Evolutionary conservation across 768 basidiomycete species (phyloP).

Genomic region (Nevesoporus exiguus): DNA sequence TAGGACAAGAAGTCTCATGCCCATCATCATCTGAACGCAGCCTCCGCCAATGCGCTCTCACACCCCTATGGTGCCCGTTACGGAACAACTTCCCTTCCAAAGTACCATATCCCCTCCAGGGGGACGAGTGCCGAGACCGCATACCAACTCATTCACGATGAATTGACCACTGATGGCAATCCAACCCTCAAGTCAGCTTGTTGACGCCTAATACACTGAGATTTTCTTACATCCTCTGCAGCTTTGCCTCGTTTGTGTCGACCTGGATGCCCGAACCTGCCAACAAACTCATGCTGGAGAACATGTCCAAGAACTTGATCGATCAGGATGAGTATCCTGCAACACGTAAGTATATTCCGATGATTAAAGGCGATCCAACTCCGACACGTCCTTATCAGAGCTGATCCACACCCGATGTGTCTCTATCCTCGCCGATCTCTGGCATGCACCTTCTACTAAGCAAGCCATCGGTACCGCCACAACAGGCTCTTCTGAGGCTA

Average conservation of each 20-base stretch:
- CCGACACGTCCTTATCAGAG: slow-evolving; percentile 22
- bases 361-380: not conserved
- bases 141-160: slow-evolving; percentile 64
- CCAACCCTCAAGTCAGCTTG: slow-evolving; percentile 47
- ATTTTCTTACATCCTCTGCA: slow-evolving; percentile 9
- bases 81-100: slow-evolving; percentile 65
- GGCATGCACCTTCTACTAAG: slow-evolving; percentile 56
- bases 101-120: slow-evolving; percentile 60
- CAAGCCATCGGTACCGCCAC: slow-evolving; percentile 67
- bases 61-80: slow-evolving; percentile 63
- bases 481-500: slow-evolving; percentile 68
- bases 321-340: slow-evolving; percentile 70
- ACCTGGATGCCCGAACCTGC: slow-evolving; percentile 59
- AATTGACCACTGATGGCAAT: slow-evolving; percentile 52
- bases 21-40: slow-evolving; percentile 35
- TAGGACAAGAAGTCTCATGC: slow-evolving; percentile 45
- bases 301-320: slow-evolving; percentile 64
- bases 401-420: slow-evolving; percentile 45
- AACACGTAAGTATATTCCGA: slow-evolving; percentile 35
- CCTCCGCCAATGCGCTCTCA: slow-evolving; percentile 29
- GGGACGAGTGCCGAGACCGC: slow-evolving; percentile 52
- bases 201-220: not conserved
- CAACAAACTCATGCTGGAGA: slow-evolving; percentile 58
- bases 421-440: slow-evolving; percentile 62
- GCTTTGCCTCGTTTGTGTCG: slow-evolving; percentile 63